These are phyloP conservation scores for Fusarium sp. DNA, from an alignment of 2,329 filamentous ascomycete species.

Conservation along the genomic window DNA sequence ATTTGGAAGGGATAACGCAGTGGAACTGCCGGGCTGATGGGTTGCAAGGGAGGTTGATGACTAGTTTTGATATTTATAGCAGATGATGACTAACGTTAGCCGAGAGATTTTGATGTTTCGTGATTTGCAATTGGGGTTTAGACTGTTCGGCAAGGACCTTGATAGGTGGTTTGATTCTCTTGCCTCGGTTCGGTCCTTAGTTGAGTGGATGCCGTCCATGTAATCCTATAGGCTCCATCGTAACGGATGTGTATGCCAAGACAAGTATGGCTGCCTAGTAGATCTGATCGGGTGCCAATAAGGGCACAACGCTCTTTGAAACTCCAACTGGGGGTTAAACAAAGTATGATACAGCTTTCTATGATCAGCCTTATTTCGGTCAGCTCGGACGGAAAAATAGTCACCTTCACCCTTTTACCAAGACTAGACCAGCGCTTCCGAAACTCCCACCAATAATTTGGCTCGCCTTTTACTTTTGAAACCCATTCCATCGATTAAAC, in stretches of 20 bases:
- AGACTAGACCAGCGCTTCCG: neutral
- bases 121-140: neutral
- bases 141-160: neutral
- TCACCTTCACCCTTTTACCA: too few species aligned
- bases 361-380: too few species aligned
- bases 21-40: slow-evolving; percentile 1
- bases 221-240: neutral
- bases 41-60: neutral
- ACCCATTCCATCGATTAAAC: slow-evolving; percentile 14
- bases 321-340: neutral
- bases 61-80: neutral
- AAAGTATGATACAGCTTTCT: too few species aligned
- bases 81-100: neutral
- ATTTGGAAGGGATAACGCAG: neutral
- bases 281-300: neutral
- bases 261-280: neutral
- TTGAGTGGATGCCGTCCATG: neutral
- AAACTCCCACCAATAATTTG: neutral
- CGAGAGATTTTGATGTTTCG: neutral
- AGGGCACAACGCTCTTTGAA: neutral
- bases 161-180: neutral
- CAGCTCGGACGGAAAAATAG: too few species aligned
- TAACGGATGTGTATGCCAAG: neutral
- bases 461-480: neutral
- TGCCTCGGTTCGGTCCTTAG: too few species aligned